Percentiles rank a stretch among this genome's conserved stretches.
Conservation (phyloP, 1,284 basidiomycete genomes). For the Cutaneotrichosporon sp. region DNA sequence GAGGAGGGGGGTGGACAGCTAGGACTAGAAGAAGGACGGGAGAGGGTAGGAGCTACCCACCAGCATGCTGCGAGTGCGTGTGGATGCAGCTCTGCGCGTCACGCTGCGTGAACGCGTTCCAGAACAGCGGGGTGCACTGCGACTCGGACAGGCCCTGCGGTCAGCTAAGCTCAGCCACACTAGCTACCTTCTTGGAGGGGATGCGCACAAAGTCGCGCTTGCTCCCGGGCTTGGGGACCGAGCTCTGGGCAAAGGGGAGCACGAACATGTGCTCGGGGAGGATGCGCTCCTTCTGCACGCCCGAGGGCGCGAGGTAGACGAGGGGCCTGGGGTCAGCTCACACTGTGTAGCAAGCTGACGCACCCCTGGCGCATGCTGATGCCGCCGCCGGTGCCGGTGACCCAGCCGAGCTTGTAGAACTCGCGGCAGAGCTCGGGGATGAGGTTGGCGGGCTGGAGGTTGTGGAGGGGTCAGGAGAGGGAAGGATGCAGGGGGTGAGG, state of each 20-base stretch:
- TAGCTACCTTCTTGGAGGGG: slow-evolving; percentile 60
- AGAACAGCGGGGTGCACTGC: slow-evolving; percentile 84
- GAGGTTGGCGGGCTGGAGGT: slow-evolving; percentile 72
- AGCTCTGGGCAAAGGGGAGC: slow-evolving; percentile 69
- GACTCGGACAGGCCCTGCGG: slow-evolving; percentile 66
- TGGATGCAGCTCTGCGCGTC: slow-evolving; percentile 77
- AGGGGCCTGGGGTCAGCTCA: slow-evolving; percentile 61
- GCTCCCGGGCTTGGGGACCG: slow-evolving; percentile 61
- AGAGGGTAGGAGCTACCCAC: slow-evolving; percentile 26
- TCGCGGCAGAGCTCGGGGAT: slow-evolving; percentile 71
- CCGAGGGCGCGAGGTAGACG: slow-evolving; percentile 82
- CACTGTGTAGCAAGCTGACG: slow-evolving; percentile 37
- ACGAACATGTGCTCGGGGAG: slow-evolving; percentile 77
- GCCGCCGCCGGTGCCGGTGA: slow-evolving; percentile 61
- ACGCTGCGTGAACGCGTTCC: slow-evolving; percentile 79
- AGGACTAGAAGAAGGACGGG: neutral
- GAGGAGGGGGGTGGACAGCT: neutral
- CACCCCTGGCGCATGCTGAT: slow-evolving; percentile 73
- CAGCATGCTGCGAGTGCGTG: slow-evolving; percentile 79
- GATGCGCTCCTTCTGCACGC: slow-evolving; percentile 85
- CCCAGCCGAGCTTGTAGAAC: slow-evolving; percentile 62
- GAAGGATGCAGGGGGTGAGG: too few species aligned
- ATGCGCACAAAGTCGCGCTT: slow-evolving; percentile 73
- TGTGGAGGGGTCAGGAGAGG: neutral
- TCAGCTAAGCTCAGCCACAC: neutral